These are phyloP conservation scores for Aegilops umbellulata DNA, from an alignment of 176 grass and related monocot species.

Conservation along the genomic window DNA sequence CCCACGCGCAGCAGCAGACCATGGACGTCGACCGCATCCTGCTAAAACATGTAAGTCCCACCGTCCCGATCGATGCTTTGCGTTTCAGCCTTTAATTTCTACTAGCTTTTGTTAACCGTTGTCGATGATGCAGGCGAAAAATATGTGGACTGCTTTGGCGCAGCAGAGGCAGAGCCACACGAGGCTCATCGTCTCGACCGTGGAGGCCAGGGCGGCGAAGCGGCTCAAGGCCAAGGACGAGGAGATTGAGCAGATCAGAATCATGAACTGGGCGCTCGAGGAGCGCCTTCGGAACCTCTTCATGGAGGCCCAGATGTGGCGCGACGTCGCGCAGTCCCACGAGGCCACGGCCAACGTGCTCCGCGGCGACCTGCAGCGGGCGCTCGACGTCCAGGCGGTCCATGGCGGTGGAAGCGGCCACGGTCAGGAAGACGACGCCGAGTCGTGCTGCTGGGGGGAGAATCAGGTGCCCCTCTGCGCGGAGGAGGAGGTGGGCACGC, in stretches of 20 bases:
- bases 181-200: too few species aligned
- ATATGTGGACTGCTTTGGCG: too few species aligned
- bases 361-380: conserved; percentile 45
- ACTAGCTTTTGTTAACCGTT: too few species aligned
- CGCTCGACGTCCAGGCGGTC: conserved; percentile 17
- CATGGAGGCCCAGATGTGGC: conserved; percentile 60
- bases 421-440: conserved; percentile 25
- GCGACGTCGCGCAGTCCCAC: conserved; percentile 51
- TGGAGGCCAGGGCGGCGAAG: conserved; percentile 22
- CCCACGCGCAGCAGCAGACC: conserved; percentile 40
- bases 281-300: conserved; percentile 31
- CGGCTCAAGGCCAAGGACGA: conserved; percentile 35
- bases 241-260: conserved; percentile 34
- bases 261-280: conserved; percentile 56
- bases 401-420: background rate
- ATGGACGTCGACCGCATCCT: conserved; percentile 61
- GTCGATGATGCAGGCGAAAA: too few species aligned
- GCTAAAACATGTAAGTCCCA: conserved; percentile 52
- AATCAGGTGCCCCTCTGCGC: background rate
- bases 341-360: conserved; percentile 48
- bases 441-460: conserved; percentile 65
- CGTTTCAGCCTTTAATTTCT: too few species aligned
- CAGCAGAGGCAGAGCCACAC: too few species aligned
- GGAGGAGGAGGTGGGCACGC: background rate
- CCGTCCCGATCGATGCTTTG: background rate